Conservation (phyloP, 257 asterid species). For the Leptodermis oblonga region DNA sequence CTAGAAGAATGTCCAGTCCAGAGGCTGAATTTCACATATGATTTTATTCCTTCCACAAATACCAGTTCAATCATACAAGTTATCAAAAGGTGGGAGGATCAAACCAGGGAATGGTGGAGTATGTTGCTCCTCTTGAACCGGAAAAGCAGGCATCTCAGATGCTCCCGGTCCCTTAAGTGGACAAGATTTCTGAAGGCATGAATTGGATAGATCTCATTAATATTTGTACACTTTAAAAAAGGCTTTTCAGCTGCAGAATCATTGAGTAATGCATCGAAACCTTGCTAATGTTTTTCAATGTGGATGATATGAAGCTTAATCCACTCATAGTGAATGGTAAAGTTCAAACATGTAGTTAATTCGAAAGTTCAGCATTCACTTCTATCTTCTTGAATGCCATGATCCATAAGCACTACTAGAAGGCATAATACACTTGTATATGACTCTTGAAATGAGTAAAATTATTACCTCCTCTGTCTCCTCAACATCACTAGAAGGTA, state of each 20-base stretch:
- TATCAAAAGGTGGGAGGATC: constrained; percentile 1
- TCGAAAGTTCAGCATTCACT: not conserved
- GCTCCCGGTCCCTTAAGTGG: constrained; percentile 39
- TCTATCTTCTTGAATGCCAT: not conserved
- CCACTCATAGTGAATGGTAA: not conserved
- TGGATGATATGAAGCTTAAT: not conserved
- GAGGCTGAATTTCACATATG: not conserved
- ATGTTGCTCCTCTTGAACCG: constrained; percentile 39
- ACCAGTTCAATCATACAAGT: not conserved
- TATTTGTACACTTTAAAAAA: not conserved
- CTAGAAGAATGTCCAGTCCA: not conserved
- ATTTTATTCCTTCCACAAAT: not conserved
- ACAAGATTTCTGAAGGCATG: constrained; percentile 35
- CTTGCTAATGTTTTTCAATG: not conserved
- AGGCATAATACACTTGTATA: not conserved
- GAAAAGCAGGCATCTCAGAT: constrained; percentile 42
- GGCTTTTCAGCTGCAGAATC: not conserved
- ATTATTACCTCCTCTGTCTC: constrained; percentile 56
- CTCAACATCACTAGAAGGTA: constrained; percentile 36
- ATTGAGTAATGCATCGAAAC: not conserved
- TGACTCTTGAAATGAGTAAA: not conserved
- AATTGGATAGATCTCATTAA: not conserved
- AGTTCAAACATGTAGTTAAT: not conserved
- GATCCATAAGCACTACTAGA: not conserved
- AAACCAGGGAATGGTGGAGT: constrained; percentile 57